Evolutionary conservation across 192 early-diverging fungal genomes (phyloP), one percentile per base, ranked within the genome.

Genomic region (Coemansia sp.): DNA sequence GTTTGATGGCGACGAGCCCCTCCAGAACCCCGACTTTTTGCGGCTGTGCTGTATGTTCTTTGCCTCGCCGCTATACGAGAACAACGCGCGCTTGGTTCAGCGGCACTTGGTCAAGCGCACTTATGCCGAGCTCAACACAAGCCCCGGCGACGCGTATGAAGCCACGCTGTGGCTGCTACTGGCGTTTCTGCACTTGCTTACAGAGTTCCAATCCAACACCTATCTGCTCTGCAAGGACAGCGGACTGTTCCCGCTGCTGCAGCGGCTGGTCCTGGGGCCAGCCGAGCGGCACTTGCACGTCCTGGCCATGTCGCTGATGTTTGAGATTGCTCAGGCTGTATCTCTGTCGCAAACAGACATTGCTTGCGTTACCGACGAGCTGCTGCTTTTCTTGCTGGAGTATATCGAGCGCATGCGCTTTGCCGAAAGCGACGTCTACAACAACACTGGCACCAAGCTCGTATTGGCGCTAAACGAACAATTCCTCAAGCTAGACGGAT

Each of bases 241-340:
- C 24, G 81, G 81, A 1, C 67, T 83, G 36, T 83, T 83, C 15
- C 81, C 81, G 18, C 64, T 83, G 64, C 64, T 83, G 70, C 75
- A 78, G 70, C 60, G 70, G 5, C 66, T 77, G 58, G 75, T 78
- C 31, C 5, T 74, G 16, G 63, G 69, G 4, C 39, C 61, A 3
- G 44, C 69, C 2, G 81, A 83, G 33, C 50, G 29, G 60, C 66
- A 78, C 53, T 50, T 78, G 64, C 72, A 83, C 31, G 81, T 83
- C 13, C 64, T 83, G 64, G 81, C 70, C 69, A 83, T 83, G 81
- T 83, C 81, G 62, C 68, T 83, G 50, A 83, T 83, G 81, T 83
- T 83, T 83, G 81, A 83, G 44, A 72, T 83, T 64, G 75, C 76
- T 0, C 81, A 83, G 76, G 75, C 76, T 27, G 81, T 78, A 63